Evolutionary conservation across 805 yeast species (phyloP).

Genomic region (Cyberlindnera maritima): DNA sequence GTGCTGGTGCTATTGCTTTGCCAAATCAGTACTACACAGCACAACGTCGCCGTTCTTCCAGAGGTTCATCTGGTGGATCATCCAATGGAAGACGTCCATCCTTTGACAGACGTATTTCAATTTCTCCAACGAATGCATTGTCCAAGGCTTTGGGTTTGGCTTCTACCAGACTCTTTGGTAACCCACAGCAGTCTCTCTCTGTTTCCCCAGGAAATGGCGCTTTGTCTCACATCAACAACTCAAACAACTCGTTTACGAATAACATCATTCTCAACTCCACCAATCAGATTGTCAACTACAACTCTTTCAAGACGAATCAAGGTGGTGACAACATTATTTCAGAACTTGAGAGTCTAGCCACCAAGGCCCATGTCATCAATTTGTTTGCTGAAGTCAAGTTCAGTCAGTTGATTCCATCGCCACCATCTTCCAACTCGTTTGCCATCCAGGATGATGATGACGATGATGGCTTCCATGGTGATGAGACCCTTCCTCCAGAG

Average conservation of each 20-base stretch:
- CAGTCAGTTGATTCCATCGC: slow-evolving; percentile 76
- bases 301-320: slow-evolving; percentile 11
- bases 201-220: slow-evolving; percentile 16
- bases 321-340: slow-evolving; percentile 37
- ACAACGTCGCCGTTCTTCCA: slow-evolving; percentile 36
- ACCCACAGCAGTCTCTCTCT: slow-evolving; percentile 23
- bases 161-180: slow-evolving; percentile 81
- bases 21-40: slow-evolving; percentile 21
- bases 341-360: slow-evolving; percentile 70
- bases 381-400: slow-evolving; percentile 90
- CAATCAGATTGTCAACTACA: slow-evolving; percentile 17
- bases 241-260: slow-evolving; percentile 24
- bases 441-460: slow-evolving; percentile 39
- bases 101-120: slow-evolving; percentile 57
- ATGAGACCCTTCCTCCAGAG: slow-evolving; percentile 50
- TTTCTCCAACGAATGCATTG: slow-evolving; percentile 80
- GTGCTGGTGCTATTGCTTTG: slow-evolving; percentile 44
- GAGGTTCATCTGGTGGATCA: slow-evolving; percentile 47
- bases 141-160: slow-evolving; percentile 87
- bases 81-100: slow-evolving; percentile 55
- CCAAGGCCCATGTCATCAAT: slow-evolving; percentile 87
- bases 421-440: slow-evolving; percentile 36
- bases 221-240: slow-evolving; percentile 18
- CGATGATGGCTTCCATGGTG: slow-evolving; percentile 21
- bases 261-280: slow-evolving; percentile 23